A percentile compares a stretch with the other conserved stretches of the same genome.
Evolutionary conservation across 805 yeast species (phyloP).

Genomic region (Blastobotrys attinorum): DNA sequence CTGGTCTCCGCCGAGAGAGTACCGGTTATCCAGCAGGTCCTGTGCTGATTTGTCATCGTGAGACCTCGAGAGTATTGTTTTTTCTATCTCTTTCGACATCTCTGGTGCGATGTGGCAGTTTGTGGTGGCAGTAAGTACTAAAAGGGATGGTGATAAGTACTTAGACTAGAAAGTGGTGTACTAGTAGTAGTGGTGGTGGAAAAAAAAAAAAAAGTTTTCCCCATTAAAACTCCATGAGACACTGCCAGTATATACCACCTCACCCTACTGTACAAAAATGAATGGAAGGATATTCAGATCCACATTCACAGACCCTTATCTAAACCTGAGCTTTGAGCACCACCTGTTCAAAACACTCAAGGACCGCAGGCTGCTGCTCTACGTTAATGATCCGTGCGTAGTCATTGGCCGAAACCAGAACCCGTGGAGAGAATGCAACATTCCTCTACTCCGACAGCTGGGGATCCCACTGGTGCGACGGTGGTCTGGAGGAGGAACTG

Average conservation of each 20-base stretch:
- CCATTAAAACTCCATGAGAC: too few relatives aligned
- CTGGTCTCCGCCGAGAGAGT: slow-evolving; percentile 29
- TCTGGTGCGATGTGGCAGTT: too few relatives aligned
- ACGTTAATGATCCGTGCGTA: slow-evolving; percentile 76
- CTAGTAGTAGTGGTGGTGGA: not conserved
- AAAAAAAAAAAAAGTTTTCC: too few relatives aligned
- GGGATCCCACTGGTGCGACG: slow-evolving; percentile 68
- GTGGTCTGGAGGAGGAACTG: slow-evolving; percentile 93
- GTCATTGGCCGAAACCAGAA: slow-evolving; percentile 95
- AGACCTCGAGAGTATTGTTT: slow-evolving; percentile 22
- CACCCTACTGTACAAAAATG: too few relatives aligned
- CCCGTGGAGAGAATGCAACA: slow-evolving; percentile 79
- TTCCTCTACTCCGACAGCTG: slow-evolving; percentile 43
- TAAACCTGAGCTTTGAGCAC: slow-evolving; percentile 78
- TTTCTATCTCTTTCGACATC: slow-evolving; percentile 18
- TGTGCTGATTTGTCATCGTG: slow-evolving; percentile 25
- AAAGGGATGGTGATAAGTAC: too few relatives aligned
- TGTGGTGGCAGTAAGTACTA: too few relatives aligned
- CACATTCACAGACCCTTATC: slow-evolving; percentile 52
- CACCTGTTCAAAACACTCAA: slow-evolving; percentile 48
- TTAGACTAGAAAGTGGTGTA: too few relatives aligned
- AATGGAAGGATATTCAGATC: slow-evolving; percentile 28
- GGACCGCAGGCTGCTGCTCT: slow-evolving; percentile 54
- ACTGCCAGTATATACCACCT: too few relatives aligned
- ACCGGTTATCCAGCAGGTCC: slow-evolving; percentile 31